Evolutionary conservation across 208 protist species (phyloP).

Genomic region (Trypanosoma melophagium): DNA sequence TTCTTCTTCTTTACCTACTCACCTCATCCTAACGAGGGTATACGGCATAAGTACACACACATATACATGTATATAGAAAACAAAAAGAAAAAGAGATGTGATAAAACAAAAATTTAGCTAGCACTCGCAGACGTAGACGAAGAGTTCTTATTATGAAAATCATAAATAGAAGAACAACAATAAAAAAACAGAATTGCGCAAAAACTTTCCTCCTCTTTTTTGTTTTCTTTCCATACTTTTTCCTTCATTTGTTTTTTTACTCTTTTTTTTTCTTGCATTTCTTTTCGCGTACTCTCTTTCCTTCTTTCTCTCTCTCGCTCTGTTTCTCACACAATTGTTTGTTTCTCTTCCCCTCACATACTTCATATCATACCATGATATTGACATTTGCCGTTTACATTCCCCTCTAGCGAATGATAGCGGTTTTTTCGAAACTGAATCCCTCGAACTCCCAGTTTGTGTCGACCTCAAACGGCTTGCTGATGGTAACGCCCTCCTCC

Average conservation of each 20-base stretch:
- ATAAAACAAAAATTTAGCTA: constrained; percentile 1
- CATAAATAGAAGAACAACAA: constrained; percentile 2
- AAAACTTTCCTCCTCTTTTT: not conserved
- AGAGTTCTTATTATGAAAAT: no score
- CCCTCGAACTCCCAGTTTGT: constrained; percentile 94
- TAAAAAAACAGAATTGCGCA: constrained; percentile 17
- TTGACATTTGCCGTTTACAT: not conserved
- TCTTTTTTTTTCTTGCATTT: not conserved
- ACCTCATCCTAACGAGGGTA: not conserved
- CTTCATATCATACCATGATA: not conserved
- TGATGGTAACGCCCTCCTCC: constrained; percentile 69
- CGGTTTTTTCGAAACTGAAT: constrained; percentile 84
- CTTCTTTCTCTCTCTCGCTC: not conserved
- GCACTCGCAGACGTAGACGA: not conserved
- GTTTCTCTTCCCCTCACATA: not conserved
- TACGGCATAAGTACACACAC: not conserved
- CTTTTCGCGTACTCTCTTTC: no score
- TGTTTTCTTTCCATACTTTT: not conserved
- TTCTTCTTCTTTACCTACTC: not conserved
- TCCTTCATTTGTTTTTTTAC: not conserved
- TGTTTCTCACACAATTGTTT: not conserved
- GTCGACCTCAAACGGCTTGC: constrained; percentile 90
- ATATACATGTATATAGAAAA: constrained; percentile 2
- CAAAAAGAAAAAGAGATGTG: constrained; percentile 15
- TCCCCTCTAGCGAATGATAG: constrained; percentile 70